These are phyloP conservation scores for Chenopodium berlandieri DNA, from an alignment of 148 eudicot species.

Conservation along the genomic window DNA sequence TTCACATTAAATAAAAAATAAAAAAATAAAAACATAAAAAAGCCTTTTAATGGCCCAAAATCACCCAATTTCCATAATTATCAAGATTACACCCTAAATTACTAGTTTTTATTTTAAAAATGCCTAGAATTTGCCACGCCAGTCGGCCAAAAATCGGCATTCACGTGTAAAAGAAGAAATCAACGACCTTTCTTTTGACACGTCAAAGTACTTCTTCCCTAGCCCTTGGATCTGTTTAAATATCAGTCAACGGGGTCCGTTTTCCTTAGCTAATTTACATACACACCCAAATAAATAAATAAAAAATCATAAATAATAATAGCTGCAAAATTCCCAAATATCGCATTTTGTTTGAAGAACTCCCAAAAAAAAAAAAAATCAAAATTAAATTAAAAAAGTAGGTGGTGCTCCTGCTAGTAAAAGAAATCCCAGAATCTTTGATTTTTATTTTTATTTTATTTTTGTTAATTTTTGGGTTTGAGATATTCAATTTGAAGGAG, in stretches of 20 bases:
- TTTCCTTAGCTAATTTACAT: not conserved
- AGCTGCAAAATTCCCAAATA: not conserved
- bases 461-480: too few relatives aligned
- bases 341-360: not conserved
- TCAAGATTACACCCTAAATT: not conserved
- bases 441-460: not conserved
- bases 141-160: not conserved
- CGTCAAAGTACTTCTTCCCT: conserved; percentile 12
- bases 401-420: conserved; percentile 8
- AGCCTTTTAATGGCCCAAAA: not conserved
- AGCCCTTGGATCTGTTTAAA: conserved; percentile 8
- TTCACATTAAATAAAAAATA: not conserved
- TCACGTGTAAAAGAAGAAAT: conserved; percentile 4
- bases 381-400: not conserved
- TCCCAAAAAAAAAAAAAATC: not conserved
- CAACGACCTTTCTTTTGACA: conserved; percentile 8
- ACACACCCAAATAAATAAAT: not conserved
- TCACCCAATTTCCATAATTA: not conserved
- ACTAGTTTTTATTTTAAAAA: not conserved
- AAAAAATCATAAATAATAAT: not conserved
- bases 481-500: too few relatives aligned
- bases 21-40: too few relatives aligned
- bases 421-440: conserved; percentile 14
- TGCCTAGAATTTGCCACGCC: not conserved
- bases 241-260: conserved; percentile 20